Percentiles rank a stretch among this genome's conserved stretches.
phyloP scores from a whole-genome alignment of 148 eudicot species.

The Vaccinium myrtillus region DNA sequence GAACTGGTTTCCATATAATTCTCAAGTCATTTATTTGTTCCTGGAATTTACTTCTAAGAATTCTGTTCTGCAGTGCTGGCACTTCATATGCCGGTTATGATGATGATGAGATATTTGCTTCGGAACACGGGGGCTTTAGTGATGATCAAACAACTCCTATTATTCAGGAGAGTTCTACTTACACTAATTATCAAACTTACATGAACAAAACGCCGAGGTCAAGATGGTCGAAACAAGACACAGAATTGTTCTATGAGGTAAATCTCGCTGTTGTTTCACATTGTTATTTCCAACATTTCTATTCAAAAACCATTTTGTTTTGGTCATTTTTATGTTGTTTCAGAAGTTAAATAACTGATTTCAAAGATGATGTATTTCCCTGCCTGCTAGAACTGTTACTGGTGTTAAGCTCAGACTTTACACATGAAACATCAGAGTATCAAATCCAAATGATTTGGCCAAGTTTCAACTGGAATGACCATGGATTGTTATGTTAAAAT shows the following conservation, averaged over 20 bases:
- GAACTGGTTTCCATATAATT: neutral
- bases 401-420: neutral
- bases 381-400: neutral
- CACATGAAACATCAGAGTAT: neutral
- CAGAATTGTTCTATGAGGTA: conserved; percentile 86
- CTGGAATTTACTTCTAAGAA: conserved; percentile 1
- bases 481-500: neutral
- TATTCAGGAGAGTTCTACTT: conserved; percentile 33
- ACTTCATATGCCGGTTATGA: conserved; percentile 29
- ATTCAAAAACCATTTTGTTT: neutral
- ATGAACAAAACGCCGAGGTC: conserved; percentile 47
- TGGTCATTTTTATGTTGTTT: too few species aligned
- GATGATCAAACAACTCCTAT: conserved; percentile 35
- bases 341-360: neutral
- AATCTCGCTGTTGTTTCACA: neutral
- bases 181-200: conserved; percentile 58
- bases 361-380: neutral
- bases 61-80: conserved; percentile 39
- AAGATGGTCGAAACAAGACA: conserved; percentile 81
- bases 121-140: conserved; percentile 35
- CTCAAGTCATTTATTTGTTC: neutral
- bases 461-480: neutral
- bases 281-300: neutral
- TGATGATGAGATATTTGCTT: conserved; percentile 39
- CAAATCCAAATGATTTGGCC: neutral